phyloP scores from a whole-genome alignment of 257 asterid genomes.

The Capsicum rhomboideum region DNA sequence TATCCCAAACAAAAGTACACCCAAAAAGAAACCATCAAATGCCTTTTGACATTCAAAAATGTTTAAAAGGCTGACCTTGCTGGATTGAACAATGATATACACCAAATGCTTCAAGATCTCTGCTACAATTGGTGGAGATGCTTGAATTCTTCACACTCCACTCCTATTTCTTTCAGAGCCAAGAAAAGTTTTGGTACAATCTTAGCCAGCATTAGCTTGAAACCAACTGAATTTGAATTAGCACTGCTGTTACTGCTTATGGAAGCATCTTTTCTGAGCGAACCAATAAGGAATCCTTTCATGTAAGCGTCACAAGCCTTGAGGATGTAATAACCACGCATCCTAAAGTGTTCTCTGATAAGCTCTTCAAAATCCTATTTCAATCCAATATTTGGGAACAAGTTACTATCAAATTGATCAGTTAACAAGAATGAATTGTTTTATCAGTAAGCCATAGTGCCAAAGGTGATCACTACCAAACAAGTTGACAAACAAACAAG shows the following conservation, averaged over 20 bases:
- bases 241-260: constrained; percentile 19
- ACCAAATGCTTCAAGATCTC: constrained; percentile 10
- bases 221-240: constrained; percentile 78
- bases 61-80: constrained; percentile 14
- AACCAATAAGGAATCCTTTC: constrained; percentile 88
- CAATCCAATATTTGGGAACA: not conserved
- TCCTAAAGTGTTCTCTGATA: constrained; percentile 65
- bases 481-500: not conserved
- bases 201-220: constrained; percentile 88
- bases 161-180: constrained; percentile 63
- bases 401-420: not conserved
- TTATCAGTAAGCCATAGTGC: not conserved
- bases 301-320: constrained; percentile 92
- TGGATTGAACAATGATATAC: constrained; percentile 7
- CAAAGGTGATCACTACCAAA: not conserved
- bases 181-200: constrained; percentile 62
- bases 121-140: constrained; percentile 40
- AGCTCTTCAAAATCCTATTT: constrained; percentile 84
- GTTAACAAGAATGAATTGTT: not conserved
- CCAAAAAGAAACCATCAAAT: not conserved
- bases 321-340: constrained; percentile 77
- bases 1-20: not conserved
- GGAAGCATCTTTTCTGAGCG: constrained; percentile 66
- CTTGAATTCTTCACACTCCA: constrained; percentile 57
- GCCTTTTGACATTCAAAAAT: not conserved